Evolutionary conservation across 441 rosid species (phyloP), one percentile per base, ranked within the genome.

Genomic region (Isatis lusitanica): DNA sequence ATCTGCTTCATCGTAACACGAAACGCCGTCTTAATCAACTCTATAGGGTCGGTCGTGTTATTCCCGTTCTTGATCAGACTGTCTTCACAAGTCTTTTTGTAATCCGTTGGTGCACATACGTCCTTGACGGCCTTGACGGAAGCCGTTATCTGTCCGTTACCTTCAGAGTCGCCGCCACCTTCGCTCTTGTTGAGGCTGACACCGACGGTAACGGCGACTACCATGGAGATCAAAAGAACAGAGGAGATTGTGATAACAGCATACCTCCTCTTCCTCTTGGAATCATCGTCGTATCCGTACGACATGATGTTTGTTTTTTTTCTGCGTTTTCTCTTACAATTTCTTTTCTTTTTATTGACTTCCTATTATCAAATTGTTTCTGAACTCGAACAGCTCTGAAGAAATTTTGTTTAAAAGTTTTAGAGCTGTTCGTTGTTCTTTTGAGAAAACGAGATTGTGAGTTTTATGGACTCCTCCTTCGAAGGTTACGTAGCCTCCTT

Each of bases 91-190:
- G 90, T 80, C 16, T 85, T 61, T 55, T 66, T 77, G 79, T 77
- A 87, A 56, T 87, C 85, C 1, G 96, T 84, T 0, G 92, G 87
- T 52, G 84, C 79, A 78, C 99, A 94, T 42, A 94, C 61, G 16
- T 88, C 76, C 44, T 84, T 72, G 12, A 92, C 87, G 21, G 98
- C 93, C 38, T 86, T 87, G 6, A 66, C 64, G 10, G 91, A 78
- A 52, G 93, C 36, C 10, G 88, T 71, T 1, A 86, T 6, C 43
- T 69, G 17, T 38, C 55, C 51, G 9, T 66, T 36, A 70, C 36
- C 40, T n/a, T 63, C 42, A 11, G 53, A 30, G 28, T 56, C 58
- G 47, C 4, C 51, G 0, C 30, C 18, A 0, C 11, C 40, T 0
- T n/a, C 65, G 4, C 43, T n/a, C 15, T 68, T 78, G 21, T 68